Evolutionary conservation across 164 flowering plant genomes (phyloP).

Genomic region (Cinnamomum micranthum): DNA sequence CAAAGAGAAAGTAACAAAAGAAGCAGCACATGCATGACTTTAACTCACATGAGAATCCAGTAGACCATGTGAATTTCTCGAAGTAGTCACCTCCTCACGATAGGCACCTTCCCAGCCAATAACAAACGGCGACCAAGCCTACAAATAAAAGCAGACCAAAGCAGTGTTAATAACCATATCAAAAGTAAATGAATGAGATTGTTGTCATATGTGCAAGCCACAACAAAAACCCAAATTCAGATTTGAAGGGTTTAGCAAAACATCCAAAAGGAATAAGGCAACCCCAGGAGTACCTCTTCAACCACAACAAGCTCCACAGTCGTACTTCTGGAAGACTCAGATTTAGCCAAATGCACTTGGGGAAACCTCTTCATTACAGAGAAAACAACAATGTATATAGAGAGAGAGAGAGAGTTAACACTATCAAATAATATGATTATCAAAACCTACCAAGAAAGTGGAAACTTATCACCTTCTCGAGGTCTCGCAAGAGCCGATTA

Average conservation of each 20-base stretch:
- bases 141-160: slow-evolving; percentile 9
- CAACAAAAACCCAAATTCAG: background rate
- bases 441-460: background rate
- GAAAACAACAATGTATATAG: background rate
- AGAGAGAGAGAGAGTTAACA: background rate
- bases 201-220: background rate
- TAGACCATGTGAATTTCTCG: slow-evolving; percentile 21
- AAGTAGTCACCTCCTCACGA: slow-evolving; percentile 27
- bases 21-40: no score
- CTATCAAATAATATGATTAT: background rate
- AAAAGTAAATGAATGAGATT: background rate
- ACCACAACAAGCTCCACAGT: slow-evolving; percentile 32
- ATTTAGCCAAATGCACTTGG: slow-evolving; percentile 31
- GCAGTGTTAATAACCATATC: slow-evolving; percentile 2
- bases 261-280: background rate
- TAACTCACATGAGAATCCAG: slow-evolving; percentile 51
- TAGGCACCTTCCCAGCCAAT: slow-evolving; percentile 31
- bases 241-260: background rate
- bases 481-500: slow-evolving; percentile 56
- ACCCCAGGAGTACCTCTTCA: slow-evolving; percentile 44
- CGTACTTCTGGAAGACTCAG: slow-evolving; percentile 19
- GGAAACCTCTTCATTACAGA: slow-evolving; percentile 50
- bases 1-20: slow-evolving; percentile 2
- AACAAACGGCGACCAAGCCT: slow-evolving; percentile 85
- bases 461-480: slow-evolving; percentile 49